Conservation (phyloP, 352 stramenopile genomes). For the Chrysophaeum taylorii region DNA sequence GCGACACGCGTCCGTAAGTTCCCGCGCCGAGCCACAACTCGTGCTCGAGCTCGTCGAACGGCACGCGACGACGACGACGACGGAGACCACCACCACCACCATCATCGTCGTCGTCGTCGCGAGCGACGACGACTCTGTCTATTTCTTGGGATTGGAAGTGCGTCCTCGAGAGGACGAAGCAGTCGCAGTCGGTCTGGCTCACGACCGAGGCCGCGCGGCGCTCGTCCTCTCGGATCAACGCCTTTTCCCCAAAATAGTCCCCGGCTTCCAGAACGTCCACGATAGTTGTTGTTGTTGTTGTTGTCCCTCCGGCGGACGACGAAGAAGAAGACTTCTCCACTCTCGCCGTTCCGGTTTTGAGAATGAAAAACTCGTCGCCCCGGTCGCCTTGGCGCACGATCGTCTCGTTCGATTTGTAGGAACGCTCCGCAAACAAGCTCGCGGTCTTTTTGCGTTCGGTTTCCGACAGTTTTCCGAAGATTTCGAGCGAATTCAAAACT, state of each 20-base stretch:
- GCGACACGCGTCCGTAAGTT: conserved; percentile 87
- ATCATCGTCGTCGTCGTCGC: not conserved
- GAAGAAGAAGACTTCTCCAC: conserved; percentile 42
- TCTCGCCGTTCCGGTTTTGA: conserved; percentile 36
- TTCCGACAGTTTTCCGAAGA: conserved; percentile 70
- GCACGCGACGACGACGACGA: not conserved
- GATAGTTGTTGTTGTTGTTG: conserved; percentile 16
- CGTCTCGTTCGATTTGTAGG: conserved; percentile 44
- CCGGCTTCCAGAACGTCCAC: conserved; percentile 77
- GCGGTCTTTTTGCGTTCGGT: conserved; percentile 70
- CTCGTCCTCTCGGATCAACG: conserved; percentile 75
- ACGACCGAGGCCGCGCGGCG: conserved; percentile 74
- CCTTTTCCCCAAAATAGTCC: conserved; percentile 87
- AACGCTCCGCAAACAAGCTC: conserved; percentile 33
- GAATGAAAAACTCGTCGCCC: conserved; percentile 21
- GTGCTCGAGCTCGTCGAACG: conserved; percentile 23
- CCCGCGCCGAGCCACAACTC: conserved; percentile 58
- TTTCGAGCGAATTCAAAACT: conserved; percentile 70
- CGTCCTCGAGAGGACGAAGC: conserved; percentile 59
- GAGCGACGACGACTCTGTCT: not conserved
- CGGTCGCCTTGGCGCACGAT: conserved; percentile 26
- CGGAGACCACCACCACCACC: not conserved
- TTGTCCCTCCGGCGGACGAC: conserved; percentile 43
- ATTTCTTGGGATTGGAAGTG: conserved; percentile 50
- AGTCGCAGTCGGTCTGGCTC: conserved; percentile 47